phyloP scores from a whole-genome alignment of 208 protist genomes.

The Acanthamoeba culbertsoni region DNA sequence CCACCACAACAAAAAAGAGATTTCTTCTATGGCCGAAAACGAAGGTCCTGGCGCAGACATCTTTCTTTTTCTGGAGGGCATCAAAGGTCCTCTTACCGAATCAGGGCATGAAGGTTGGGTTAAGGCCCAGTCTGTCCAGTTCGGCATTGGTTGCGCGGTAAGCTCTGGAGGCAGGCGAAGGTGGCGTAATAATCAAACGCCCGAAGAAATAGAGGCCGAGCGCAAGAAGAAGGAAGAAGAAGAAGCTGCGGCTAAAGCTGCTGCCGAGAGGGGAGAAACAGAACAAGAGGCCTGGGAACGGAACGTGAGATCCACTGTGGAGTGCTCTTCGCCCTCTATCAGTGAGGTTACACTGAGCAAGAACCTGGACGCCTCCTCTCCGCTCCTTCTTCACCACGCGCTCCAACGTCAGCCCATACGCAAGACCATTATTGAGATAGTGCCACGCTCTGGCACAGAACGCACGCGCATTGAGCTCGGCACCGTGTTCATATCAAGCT shows the following conservation, averaged over 20 bases:
- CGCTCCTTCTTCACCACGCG: not conserved
- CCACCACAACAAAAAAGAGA: too few species aligned
- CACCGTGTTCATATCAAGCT: constrained; percentile 12
- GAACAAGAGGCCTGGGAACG: constrained; percentile 4
- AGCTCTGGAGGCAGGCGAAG: not conserved
- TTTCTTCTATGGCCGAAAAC: not conserved
- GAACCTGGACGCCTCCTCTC: not conserved
- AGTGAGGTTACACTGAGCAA: not conserved
- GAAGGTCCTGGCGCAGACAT: not conserved
- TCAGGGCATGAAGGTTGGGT: not conserved
- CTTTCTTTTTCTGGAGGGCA: not conserved
- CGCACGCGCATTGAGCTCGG: not conserved
- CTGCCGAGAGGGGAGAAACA: not conserved
- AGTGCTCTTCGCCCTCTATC: not conserved
- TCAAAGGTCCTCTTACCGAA: not conserved
- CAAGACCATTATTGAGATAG: not conserved
- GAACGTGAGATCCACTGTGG: not conserved
- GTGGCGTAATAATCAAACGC: not conserved
- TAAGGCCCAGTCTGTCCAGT: not conserved
- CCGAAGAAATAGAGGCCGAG: not conserved
- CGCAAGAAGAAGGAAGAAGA: not conserved
- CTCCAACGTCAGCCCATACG: not conserved
- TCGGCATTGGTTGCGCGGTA: not conserved
- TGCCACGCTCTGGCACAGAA: not conserved
- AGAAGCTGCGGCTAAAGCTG: not conserved